These are phyloP conservation scores for Pseudocercospora musae DNA, from an alignment of 2,329 filamentous ascomycete genomes.

Conservation along the genomic window DNA sequence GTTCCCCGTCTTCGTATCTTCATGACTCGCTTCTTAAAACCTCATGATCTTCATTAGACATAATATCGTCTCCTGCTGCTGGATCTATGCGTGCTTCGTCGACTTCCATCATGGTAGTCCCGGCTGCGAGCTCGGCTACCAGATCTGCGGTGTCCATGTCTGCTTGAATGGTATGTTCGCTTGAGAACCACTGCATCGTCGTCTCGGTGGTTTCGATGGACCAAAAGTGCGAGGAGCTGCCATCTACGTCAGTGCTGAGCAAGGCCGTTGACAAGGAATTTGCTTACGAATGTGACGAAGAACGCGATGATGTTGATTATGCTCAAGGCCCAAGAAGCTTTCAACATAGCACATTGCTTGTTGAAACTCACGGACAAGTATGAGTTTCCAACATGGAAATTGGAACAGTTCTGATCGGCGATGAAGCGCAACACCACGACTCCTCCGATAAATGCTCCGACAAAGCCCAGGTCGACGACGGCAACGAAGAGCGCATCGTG, in stretches of 20 bases:
- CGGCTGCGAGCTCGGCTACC: conserved; percentile 30
- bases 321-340: conserved; percentile 81
- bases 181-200: conserved; percentile 53
- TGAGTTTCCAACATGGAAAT: conserved; percentile 46
- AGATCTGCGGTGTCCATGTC: conserved; percentile 42
- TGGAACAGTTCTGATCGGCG: conserved; percentile 63
- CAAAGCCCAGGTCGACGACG: conserved; percentile 59
- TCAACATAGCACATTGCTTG: conserved; percentile 88
- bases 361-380: conserved; percentile 46
- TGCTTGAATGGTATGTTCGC: conserved; percentile 48
- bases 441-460: conserved; percentile 61
- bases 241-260: conserved; percentile 23
- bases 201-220: conserved; percentile 44
- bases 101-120: conserved; percentile 28
- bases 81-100: conserved; percentile 26
- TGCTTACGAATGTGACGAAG: conserved; percentile 67
- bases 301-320: conserved; percentile 88
- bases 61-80: conserved; percentile 33
- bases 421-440: conserved; percentile 59
- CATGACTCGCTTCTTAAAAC: background rate
- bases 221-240: conserved; percentile 63
- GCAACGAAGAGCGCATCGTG: conserved; percentile 60
- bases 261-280: conserved; percentile 1
- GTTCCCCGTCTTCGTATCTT: background rate
- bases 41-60: conserved; percentile 18